A percentile compares a stretch with the other conserved stretches of the same genome.
Evolutionary conservation across 108 stramenopile genomes (phyloP).

Genomic region (Cyclostephanos tholiformis): DNA sequence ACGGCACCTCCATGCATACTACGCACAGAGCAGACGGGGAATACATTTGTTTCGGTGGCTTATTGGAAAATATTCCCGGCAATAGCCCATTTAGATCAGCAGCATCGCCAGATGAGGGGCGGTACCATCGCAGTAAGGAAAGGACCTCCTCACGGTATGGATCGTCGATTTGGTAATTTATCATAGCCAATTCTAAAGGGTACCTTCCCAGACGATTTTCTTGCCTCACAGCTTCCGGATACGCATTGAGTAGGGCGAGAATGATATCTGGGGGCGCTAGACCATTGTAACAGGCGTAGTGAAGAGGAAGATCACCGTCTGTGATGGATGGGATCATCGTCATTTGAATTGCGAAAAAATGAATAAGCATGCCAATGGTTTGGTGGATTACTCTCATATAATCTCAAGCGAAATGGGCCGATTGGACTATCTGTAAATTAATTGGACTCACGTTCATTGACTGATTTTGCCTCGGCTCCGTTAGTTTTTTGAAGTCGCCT

Average conservation of each 20-base stretch:
- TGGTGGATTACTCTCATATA: not conserved
- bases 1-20: conserved; percentile 31
- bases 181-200: conserved; percentile 35
- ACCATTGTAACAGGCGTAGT: conserved; percentile 38
- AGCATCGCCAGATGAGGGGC: not conserved
- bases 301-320: conserved; percentile 36
- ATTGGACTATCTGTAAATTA: not conserved
- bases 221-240: conserved; percentile 22
- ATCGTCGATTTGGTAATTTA: conserved; percentile 26
- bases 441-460: conserved; percentile 13
- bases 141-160: conserved; percentile 31
- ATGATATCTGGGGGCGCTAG: conserved; percentile 36
- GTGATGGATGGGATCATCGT: not conserved
- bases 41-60: conserved; percentile 33
- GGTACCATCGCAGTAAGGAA: conserved; percentile 36
- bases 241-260: conserved; percentile 30
- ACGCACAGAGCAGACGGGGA: conserved; percentile 30
- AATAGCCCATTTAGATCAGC: not conserved
- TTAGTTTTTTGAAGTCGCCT: conserved; percentile 5
- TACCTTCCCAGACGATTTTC: conserved; percentile 28
- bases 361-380: not conserved
- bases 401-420: not conserved
- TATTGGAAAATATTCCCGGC: conserved; percentile 21
- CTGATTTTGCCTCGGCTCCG: conserved; percentile 16
- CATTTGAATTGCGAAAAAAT: not conserved